Evolutionary conservation across 2,329 filamentous ascomycete genomes (phyloP).

Genomic region (Neofusicoccum kwambonambiense): DNA sequence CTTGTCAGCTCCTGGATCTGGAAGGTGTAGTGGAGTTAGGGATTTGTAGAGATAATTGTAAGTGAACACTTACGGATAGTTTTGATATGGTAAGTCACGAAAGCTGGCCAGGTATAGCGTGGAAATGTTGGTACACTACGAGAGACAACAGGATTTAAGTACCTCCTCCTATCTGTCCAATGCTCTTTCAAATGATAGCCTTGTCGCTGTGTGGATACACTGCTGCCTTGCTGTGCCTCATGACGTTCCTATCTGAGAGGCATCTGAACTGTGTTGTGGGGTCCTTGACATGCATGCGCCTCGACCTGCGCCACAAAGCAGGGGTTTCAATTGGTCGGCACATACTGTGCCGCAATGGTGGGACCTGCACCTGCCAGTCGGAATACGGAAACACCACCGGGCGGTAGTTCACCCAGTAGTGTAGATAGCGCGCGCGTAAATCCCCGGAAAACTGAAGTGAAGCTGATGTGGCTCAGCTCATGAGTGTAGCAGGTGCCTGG

Average conservation of each 20-base stretch:
- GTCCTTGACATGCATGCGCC: neutral
- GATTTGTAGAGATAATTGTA: neutral
- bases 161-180: neutral
- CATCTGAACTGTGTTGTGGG: neutral
- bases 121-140: too few relatives aligned
- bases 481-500: too few relatives aligned
- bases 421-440: neutral
- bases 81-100: too few relatives aligned
- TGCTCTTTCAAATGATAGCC: neutral
- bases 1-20: neutral
- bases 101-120: too few relatives aligned
- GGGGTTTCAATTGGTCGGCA: neutral
- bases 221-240: conserved; percentile 8
- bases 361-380: neutral
- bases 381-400: neutral
- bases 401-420: neutral
- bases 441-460: too few relatives aligned
- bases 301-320: neutral
- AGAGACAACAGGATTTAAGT: neutral
- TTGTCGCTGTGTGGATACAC: neutral
- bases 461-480: too few relatives aligned
- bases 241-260: neutral
- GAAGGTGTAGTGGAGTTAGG: neutral
- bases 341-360: neutral
- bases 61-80: neutral